phyloP scores from a whole-genome alignment of 2,329 filamentous ascomycete species.

The Aspergillus novoparasiticus region DNA sequence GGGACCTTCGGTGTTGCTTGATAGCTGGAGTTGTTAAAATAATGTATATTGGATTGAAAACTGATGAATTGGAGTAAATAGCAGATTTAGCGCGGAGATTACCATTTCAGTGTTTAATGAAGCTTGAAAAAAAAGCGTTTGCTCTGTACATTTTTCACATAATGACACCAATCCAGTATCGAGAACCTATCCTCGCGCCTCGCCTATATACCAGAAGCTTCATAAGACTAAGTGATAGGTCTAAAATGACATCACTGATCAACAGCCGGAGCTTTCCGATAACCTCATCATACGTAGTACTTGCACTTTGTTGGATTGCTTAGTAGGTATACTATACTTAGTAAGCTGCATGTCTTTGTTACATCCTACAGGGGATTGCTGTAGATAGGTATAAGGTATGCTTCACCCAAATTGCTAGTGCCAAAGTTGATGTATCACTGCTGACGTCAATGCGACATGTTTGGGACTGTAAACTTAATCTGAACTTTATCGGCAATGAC shows the following conservation, averaged over 20 bases:
- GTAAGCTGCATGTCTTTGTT: too few species aligned
- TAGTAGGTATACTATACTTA: too few species aligned
- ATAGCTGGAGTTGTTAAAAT: not conserved
- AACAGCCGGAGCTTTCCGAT: too few species aligned
- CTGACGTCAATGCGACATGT: not conserved
- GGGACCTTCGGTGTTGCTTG: not conserved
- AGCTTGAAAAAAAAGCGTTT: too few species aligned
- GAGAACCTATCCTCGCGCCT: not conserved
- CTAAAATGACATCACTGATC: too few species aligned
- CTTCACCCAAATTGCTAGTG: too few species aligned
- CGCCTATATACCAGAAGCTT: not conserved
- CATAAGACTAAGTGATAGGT: too few species aligned
- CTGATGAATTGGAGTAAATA: too few species aligned
- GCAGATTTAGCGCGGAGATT: not conserved
- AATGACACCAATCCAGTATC: not conserved
- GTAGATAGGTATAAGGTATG: too few species aligned
- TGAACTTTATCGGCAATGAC: not conserved
- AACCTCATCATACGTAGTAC: not conserved
- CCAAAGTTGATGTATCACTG: too few species aligned
- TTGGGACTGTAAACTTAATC: not conserved
- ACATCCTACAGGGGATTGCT: too few species aligned
- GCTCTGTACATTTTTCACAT: not conserved
- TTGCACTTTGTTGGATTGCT: too few species aligned
- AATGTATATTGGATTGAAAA: not conserved
- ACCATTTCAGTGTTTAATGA: not conserved